Evolutionary conservation across 345 rosid species (phyloP), one percentile per base, ranked within the genome.

Genomic region (Cardamine chenopodiifolia): DNA sequence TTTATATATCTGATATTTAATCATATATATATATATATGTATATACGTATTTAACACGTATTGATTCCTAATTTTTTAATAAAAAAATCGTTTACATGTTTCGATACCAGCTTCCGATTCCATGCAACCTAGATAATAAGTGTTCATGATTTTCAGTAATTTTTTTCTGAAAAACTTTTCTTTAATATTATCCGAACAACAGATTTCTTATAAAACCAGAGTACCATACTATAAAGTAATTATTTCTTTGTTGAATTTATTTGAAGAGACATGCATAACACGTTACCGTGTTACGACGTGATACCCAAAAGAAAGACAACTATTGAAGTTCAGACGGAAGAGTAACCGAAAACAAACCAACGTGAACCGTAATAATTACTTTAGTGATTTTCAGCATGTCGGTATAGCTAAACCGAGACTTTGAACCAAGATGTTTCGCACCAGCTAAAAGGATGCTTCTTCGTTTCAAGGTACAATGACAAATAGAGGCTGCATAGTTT

Each of bases 401-500:
- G 52, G 59, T 61, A 22, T 23, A 26, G 47, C 55, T 45, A 26
- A 65, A 66, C 70, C 49, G 44, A 32, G 49, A 65, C n/a, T 49
- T 49, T 45, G 70, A 64, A 45, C 49, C 10, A 45, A 44, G 34
- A 42, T 9, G 52, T 62, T 71, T 28, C 15, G 52, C 58, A 72
- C 45, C 34, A 60, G 67, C 58, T 62, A 42, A 44, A 42, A 32
- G 25, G 58, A 56, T 44, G 54, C 28, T 52, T 53, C 35, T 11
- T 40, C 58, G 23, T 52, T 65, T 86, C 87, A 92, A 8, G 96
- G 90, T 25, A 34, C 84, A 69, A 95, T 89, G 31, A 79, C 77
- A 77, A 92, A 85, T 52, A 95, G 85, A 58, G 97, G 96, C 97
- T 90, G 97, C 90, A 82, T 0, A n/a, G 17, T 48, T 74, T 59